Conservation (phyloP, 1,284 basidiomycete genomes). For the Omphalotus olearius region DNA sequence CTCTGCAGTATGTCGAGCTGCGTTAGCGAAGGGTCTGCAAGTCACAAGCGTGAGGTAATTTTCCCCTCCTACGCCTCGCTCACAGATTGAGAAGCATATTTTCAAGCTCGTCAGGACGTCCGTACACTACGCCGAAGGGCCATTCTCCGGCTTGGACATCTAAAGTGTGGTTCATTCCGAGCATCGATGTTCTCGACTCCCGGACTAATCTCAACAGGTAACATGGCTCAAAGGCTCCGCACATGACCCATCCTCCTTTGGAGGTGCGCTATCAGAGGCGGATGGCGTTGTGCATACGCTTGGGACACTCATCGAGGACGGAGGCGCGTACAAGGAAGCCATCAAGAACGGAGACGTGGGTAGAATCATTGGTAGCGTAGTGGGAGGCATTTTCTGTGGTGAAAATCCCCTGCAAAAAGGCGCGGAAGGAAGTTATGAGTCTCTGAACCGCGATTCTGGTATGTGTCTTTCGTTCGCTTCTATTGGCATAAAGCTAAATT, state of each 20-base stretch:
- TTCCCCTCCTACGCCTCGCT: background rate
- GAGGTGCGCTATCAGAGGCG: constrained; percentile 57
- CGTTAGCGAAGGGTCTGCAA: constrained; percentile 78
- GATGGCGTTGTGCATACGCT: constrained; percentile 91
- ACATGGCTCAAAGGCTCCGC: constrained; percentile 81
- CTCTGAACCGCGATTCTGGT: constrained; percentile 91
- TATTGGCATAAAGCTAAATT: background rate
- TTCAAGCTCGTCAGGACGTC: constrained; percentile 76
- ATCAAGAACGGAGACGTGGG: constrained; percentile 55
- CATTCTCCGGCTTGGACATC: constrained; percentile 85
- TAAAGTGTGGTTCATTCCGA: constrained; percentile 40
- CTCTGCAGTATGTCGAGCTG: constrained; percentile 87
- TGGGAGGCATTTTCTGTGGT: constrained; percentile 30
- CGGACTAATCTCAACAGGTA: constrained; percentile 44
- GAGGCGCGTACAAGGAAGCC: constrained; percentile 71
- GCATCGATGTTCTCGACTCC: constrained; percentile 6
- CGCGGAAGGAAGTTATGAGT: constrained; percentile 60
- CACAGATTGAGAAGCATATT: too few relatives aligned
- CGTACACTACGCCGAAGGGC: constrained; percentile 85
- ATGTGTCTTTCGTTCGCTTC: constrained; percentile 23
- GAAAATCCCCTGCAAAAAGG: constrained; percentile 65
- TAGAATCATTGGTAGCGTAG: constrained; percentile 47
- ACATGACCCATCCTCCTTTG: constrained; percentile 72
- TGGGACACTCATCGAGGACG: constrained; percentile 86
- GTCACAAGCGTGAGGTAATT: constrained; percentile 86